phyloP scores from a whole-genome alignment of 306 rosid genomes.

The Pueraria montana region DNA sequence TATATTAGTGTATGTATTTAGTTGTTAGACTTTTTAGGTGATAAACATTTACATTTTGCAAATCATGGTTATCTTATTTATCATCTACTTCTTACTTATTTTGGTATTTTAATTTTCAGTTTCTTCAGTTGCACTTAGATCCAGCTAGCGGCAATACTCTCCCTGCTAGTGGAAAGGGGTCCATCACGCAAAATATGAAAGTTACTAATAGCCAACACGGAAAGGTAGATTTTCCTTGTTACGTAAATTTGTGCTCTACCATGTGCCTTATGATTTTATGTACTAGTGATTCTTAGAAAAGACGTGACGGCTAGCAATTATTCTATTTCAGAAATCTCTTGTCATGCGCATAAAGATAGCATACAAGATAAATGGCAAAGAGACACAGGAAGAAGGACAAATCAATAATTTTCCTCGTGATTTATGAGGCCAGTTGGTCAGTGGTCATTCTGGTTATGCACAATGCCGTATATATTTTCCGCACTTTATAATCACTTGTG shows the following conservation, averaged over 20 bases:
- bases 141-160: constrained; percentile 81
- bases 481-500: constrained; percentile 29
- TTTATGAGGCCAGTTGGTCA: constrained; percentile 58
- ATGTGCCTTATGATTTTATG: constrained; percentile 25
- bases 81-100: constrained; percentile 31
- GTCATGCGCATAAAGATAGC: constrained; percentile 86
- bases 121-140: constrained; percentile 87
- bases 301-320: constrained; percentile 40
- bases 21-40: constrained; percentile 13
- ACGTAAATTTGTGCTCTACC: background rate
- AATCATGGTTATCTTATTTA: background rate
- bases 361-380: constrained; percentile 78
- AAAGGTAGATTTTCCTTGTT: constrained; percentile 64
- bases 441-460: constrained; percentile 50
- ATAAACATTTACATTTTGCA: constrained; percentile 8
- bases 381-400: constrained; percentile 83
- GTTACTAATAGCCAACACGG: constrained; percentile 86
- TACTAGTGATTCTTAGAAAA: constrained; percentile 15
- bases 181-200: constrained; percentile 70
- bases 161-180: constrained; percentile 70
- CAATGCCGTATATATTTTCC: constrained; percentile 26
- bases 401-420: constrained; percentile 78
- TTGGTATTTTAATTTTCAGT: constrained; percentile 62
- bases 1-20: background rate
- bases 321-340: constrained; percentile 74